Conservation (phyloP, 352 stramenopile genomes). For the Phytophthora agathidicida region DNA sequence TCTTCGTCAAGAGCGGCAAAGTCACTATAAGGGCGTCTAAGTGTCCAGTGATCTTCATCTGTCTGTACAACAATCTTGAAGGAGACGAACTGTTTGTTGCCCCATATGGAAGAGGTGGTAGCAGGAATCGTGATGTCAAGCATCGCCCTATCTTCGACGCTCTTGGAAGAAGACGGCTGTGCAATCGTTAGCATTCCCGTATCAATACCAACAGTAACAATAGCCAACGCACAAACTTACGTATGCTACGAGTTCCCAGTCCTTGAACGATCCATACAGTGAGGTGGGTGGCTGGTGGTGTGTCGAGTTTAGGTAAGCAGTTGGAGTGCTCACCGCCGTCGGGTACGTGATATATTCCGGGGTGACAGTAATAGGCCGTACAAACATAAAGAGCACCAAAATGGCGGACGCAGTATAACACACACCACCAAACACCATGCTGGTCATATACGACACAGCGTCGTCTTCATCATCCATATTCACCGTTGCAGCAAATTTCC, state of each 20-base stretch:
- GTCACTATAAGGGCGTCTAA: constrained; percentile 70
- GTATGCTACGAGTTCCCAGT: constrained; percentile 37
- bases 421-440: constrained; percentile 37
- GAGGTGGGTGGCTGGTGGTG: constrained; percentile 44
- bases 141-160: constrained; percentile 20
- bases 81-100: constrained; percentile 71
- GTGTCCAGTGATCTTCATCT: constrained; percentile 70
- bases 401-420: constrained; percentile 49
- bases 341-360: constrained; percentile 55
- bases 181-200: constrained; percentile 11
- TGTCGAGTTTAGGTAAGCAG: constrained; percentile 60
- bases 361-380: constrained; percentile 54
- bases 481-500: constrained; percentile 18
- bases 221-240: constrained; percentile 11
- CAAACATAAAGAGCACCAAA: constrained; percentile 58
- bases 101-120: constrained; percentile 73
- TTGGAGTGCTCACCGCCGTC: constrained; percentile 54
- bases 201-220: not conserved
- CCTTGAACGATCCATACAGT: constrained; percentile 65
- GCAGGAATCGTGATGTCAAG: constrained; percentile 71
- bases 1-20: constrained; percentile 68
- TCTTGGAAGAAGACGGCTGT: constrained; percentile 29
- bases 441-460: constrained; percentile 7
- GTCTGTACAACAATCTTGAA: constrained; percentile 81
- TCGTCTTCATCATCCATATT: not conserved